phyloP scores from a whole-genome alignment of 2,329 filamentous ascomycete species.

The Colletotrichum salicis region DNA sequence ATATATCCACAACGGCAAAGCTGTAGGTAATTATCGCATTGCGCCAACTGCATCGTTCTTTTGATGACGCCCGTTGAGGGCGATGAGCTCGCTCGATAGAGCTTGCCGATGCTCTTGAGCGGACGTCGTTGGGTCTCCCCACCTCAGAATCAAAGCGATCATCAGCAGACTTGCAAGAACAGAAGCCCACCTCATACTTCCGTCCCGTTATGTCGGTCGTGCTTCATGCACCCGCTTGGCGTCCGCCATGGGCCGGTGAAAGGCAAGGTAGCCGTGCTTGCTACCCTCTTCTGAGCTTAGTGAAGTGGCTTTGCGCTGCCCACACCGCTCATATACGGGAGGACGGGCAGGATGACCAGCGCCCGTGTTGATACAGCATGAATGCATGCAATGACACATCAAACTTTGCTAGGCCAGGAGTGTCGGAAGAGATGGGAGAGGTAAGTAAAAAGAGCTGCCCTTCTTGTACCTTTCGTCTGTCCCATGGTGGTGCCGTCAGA shows the following conservation, averaged over 20 bases:
- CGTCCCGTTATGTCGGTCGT: constrained; percentile 15
- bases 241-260: constrained; percentile 22
- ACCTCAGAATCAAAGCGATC: background rate
- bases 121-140: background rate
- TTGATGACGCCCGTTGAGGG: constrained; percentile 9
- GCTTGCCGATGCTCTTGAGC: background rate
- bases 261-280: constrained; percentile 30
- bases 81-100: background rate
- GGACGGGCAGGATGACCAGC: constrained; percentile 3
- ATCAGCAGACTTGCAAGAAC: constrained; percentile 20
- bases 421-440: background rate
- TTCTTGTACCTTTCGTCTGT: background rate
- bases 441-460: background rate
- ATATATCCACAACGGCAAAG: constrained; percentile 9
- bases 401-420: constrained; percentile 10
- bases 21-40: constrained; percentile 7
- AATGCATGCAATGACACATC: constrained; percentile 35
- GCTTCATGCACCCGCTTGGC: constrained; percentile 22
- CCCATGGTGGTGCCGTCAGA: background rate
- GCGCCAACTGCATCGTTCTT: constrained; percentile 11
- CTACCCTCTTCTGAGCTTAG: constrained; percentile 33
- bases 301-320: constrained; percentile 25
- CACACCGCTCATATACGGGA: constrained; percentile 33
- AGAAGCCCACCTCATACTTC: background rate
- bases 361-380: constrained; percentile 32